Percentiles rank a stretch among this genome's conserved stretches.
Conservation (phyloP, 441 rosid genomes). For the Corymbia citriodora region DNA sequence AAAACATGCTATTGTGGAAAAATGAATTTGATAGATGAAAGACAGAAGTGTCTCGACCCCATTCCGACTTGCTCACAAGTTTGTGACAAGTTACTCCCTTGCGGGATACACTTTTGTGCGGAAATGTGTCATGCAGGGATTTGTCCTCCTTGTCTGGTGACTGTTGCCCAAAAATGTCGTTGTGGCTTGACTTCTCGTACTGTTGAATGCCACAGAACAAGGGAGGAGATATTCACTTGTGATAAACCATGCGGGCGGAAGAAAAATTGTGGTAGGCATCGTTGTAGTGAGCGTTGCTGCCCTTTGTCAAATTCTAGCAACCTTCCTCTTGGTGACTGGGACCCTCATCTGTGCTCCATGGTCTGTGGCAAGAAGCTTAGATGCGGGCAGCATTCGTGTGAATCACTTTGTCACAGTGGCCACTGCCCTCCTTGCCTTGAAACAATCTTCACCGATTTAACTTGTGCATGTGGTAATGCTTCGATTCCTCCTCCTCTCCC, state of each 20-base stretch:
- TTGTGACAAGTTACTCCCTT: slow-evolving; percentile 75
- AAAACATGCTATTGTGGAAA: slow-evolving; percentile 86
- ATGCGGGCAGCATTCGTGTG: slow-evolving; percentile 95
- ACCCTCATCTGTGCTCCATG: slow-evolving; percentile 88
- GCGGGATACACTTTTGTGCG: slow-evolving; percentile 63
- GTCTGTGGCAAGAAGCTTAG: slow-evolving; percentile 90
- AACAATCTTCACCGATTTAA: slow-evolving; percentile 83
- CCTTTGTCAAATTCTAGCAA: slow-evolving; percentile 57
- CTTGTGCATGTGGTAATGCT: slow-evolving; percentile 93
- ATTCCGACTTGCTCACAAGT: slow-evolving; percentile 64
- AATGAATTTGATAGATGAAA: slow-evolving; percentile 60
- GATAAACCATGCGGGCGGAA: slow-evolving; percentile 80
- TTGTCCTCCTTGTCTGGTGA: slow-evolving; percentile 69
- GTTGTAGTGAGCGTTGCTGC: slow-evolving; percentile 95
- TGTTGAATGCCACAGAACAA: slow-evolving; percentile 71
- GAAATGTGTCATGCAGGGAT: slow-evolving; percentile 78
- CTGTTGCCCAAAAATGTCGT: slow-evolving; percentile 72
- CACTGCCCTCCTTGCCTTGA: slow-evolving; percentile 98
- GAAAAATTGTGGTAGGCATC: slow-evolving; percentile 94
- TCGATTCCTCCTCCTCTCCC: slow-evolving; percentile 97
- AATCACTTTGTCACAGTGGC: slow-evolving; percentile 89
- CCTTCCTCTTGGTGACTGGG: slow-evolving; percentile 52
- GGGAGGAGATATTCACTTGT: slow-evolving; percentile 56
- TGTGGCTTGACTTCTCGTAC: slow-evolving; percentile 77
- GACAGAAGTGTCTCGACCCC: slow-evolving; percentile 84